A percentile compares a stretch with the other conserved stretches of the same genome.
Conservation (phyloP, 2,329 filamentous ascomycete species). For the Aspergillus latus region DNA sequence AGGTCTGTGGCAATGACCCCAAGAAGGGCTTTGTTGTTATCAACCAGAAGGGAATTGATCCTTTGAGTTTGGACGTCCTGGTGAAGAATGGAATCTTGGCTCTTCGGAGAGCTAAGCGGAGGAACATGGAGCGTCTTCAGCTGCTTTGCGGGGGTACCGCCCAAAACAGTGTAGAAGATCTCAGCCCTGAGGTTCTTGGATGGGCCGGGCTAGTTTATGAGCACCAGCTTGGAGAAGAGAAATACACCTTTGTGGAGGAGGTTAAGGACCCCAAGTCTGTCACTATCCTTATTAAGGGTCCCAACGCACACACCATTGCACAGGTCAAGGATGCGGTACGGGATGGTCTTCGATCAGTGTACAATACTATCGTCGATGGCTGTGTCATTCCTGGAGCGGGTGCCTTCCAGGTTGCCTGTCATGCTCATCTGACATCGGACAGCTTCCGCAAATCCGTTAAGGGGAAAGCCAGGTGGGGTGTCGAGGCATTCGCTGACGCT, state of each 20-base stretch:
- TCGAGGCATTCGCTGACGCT: constrained; percentile 91
- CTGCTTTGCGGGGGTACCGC: constrained; percentile 86
- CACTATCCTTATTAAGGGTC: constrained; percentile 95
- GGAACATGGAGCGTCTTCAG: constrained; percentile 98
- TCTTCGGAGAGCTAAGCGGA: constrained; percentile 88
- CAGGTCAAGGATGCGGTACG: constrained; percentile 96
- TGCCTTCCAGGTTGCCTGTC: constrained; percentile 93
- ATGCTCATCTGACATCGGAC: constrained; percentile 81
- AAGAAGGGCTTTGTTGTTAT: constrained; percentile 97
- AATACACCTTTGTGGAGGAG: constrained; percentile 98
- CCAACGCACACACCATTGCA: constrained; percentile 92
- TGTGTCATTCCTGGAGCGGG: constrained; percentile 93
- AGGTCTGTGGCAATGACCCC: constrained; percentile 88
- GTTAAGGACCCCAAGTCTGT: constrained; percentile 99
- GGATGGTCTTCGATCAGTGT: constrained; percentile 91
- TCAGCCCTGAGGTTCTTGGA: constrained; percentile 82
- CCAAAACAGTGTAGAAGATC: constrained; percentile 95
- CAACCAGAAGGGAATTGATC: constrained; percentile 99
- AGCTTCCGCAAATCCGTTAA: constrained; percentile 87
- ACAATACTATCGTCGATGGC: constrained; percentile 99
- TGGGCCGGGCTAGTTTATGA: constrained; percentile 98
- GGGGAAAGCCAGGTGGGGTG: constrained; percentile 96
- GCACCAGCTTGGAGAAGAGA: constrained; percentile 96
- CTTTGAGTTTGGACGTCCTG: constrained; percentile 88
- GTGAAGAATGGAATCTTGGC: constrained; percentile 98